Evolutionary conservation across 345 rosid genomes (phyloP).

Genomic region (Rhodamnia rubescens): DNA sequence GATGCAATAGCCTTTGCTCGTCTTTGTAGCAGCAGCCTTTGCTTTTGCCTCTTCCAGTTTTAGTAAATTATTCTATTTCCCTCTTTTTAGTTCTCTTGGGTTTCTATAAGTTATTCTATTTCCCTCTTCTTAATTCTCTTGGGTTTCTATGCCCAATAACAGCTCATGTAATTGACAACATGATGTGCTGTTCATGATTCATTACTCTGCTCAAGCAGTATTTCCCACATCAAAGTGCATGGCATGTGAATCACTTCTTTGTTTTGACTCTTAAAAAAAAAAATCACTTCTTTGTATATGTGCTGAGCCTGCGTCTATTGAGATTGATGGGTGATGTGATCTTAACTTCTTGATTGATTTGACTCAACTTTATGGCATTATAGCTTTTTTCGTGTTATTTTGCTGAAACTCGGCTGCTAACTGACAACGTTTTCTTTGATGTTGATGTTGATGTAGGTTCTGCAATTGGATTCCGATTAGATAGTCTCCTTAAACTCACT

Average conservation of each 20-base stretch:
- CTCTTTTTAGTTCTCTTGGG: neutral
- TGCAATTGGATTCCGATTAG: conserved; percentile 86
- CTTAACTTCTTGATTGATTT: neutral
- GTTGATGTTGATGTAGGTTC: conserved; percentile 55
- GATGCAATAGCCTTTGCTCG: neutral
- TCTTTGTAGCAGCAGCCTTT: neutral
- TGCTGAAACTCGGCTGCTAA: neutral
- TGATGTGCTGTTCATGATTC: neutral
- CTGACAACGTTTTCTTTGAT: neutral
- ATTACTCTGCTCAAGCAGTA: neutral
- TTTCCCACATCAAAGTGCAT: neutral
- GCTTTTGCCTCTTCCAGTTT: neutral
- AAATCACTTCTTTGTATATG: neutral
- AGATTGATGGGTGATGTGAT: neutral
- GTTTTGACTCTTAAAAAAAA: no score
- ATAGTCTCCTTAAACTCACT: conserved; percentile 89
- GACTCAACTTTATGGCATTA: neutral
- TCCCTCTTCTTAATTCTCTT: neutral
- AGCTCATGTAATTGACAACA: neutral
- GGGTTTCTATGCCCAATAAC: neutral
- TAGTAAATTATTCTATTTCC: neutral
- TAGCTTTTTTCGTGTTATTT: neutral
- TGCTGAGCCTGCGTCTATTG: neutral
- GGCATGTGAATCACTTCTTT: neutral
- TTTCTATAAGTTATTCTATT: neutral